Conservation (phyloP, 140 eudicot genomes). For the Erigeron philadelphicus region DNA sequence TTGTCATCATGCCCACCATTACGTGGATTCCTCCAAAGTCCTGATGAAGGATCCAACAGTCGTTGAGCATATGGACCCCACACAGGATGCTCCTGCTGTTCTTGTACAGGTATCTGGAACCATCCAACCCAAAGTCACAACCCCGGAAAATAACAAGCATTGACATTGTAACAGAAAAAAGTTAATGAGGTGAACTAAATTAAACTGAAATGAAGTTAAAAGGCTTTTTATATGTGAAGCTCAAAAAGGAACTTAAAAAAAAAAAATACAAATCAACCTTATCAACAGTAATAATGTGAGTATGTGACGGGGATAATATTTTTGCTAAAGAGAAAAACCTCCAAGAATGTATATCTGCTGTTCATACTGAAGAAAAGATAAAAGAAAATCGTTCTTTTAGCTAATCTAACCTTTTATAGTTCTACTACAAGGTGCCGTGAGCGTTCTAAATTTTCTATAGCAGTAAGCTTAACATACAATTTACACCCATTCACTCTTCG, state of each 20-base stretch:
- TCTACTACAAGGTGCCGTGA: too few species aligned
- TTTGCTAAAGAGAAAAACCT: too few species aligned
- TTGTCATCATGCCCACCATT: conserved; percentile 94
- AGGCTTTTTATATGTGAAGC: too few species aligned
- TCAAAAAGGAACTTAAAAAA: too few species aligned
- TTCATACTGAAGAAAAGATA: too few species aligned
- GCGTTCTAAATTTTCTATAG: too few species aligned
- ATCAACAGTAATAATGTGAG: conserved; percentile 9
- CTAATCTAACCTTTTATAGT: too few species aligned
- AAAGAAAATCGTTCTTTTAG: too few species aligned
- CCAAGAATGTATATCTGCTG: too few species aligned
- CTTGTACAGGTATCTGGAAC: conserved; percentile 75
- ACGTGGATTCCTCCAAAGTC: conserved; percentile 85
- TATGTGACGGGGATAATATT: neutral
- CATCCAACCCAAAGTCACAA: conserved; percentile 23
- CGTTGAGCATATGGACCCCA: conserved; percentile 90
- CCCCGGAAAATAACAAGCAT: conserved; percentile 5
- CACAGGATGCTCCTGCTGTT: conserved; percentile 79
- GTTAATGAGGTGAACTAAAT: neutral
- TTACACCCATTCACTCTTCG: too few species aligned
- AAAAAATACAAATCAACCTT: neutral
- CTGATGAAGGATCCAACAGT: conserved; percentile 72
- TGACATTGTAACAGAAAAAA: neutral
- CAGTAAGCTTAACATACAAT: too few species aligned
- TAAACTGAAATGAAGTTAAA: neutral